Evolutionary conservation across 306 rosid species (phyloP), one percentile per base, ranked within the genome.

Genomic region (Amphicarpaea edgeworthii): DNA sequence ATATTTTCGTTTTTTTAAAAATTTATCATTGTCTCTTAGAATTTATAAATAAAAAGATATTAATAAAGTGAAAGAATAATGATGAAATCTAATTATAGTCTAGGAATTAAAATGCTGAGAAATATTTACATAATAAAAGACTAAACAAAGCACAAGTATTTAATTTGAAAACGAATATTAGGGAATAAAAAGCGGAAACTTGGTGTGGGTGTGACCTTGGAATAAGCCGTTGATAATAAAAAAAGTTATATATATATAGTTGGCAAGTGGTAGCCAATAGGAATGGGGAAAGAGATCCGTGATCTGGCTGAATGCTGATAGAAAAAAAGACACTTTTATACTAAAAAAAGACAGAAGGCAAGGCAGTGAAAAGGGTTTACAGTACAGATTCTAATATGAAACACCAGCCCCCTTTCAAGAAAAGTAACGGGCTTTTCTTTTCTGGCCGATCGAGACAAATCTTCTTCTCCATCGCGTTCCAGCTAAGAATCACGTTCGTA

Each of bases 201-300:
- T 49, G 34, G 1, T 9, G 15, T 49, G 34, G 34, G 20, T 32
- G 34, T 70, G 63, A 17, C 40, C 24, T 37, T 21, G 21, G 26
- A 38, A 38, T 8, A 38, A 41, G 12, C 24, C 30, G 21, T 26
- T 16, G 58, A 43, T 12, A 12, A 46, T 30, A 30, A 68, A 67
- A 64, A 26, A 5, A 12, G 19, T 7, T 15, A 40, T n/a, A 12
- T 1, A 28, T 23, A 66, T 49, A 51, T 20, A 16, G 60, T 6
- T 10, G 72, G 45, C 12, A 14, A 14, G 61, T 32, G 78, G 20
- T 17, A 51, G 10, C 91, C 90, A 84, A 91, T 86, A 49, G 45
- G 59, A 83, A 53, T 51, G 73, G 68, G 73, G 86, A 71, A 89
- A 86, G 55, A 79, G 89, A 89, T 89, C 70, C 86, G 86, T 65